A percentile compares a stretch with the other conserved stretches of the same genome.
Evolutionary conservation across 257 asterid species (phyloP).

Genomic region (Solanum dulcamara): DNA sequence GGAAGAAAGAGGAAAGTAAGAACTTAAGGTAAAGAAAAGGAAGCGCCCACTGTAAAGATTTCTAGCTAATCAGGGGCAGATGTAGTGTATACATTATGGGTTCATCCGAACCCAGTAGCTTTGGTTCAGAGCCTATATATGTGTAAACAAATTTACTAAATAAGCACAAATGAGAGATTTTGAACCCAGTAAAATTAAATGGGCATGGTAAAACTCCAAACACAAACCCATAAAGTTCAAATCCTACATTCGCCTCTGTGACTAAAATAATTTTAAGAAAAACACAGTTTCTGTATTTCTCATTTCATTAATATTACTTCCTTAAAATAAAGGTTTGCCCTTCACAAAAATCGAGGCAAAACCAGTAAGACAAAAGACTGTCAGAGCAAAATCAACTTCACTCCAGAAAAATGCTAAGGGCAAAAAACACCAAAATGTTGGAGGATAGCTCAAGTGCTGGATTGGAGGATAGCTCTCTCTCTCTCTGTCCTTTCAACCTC

Average conservation of each 20-base stretch:
- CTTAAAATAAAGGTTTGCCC: not conserved
- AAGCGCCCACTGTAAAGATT: not conserved
- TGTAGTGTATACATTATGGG: not conserved
- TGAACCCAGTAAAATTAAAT: not conserved
- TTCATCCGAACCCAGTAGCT: no score
- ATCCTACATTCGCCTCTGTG: not conserved
- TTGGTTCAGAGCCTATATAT: not conserved
- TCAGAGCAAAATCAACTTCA: not conserved
- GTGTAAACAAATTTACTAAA: not conserved
- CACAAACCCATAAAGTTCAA: not conserved
- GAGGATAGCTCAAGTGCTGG: no score
- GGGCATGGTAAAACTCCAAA: not conserved
- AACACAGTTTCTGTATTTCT: not conserved
- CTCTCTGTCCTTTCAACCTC: not conserved
- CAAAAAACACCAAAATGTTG: no score
- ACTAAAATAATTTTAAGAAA: not conserved
- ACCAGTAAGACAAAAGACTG: not conserved
- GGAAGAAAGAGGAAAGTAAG: not conserved
- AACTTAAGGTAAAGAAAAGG: not conserved
- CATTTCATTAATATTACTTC: not conserved
- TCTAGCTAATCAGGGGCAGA: not conserved
- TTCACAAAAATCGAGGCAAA: not conserved
- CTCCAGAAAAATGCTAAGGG: not conserved
- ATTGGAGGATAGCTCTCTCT: not conserved
- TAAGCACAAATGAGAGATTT: not conserved